These are phyloP conservation scores for Boletus rubroflammeus DNA, from an alignment of 768 basidiomycete genomes.

Conservation along the genomic window DNA sequence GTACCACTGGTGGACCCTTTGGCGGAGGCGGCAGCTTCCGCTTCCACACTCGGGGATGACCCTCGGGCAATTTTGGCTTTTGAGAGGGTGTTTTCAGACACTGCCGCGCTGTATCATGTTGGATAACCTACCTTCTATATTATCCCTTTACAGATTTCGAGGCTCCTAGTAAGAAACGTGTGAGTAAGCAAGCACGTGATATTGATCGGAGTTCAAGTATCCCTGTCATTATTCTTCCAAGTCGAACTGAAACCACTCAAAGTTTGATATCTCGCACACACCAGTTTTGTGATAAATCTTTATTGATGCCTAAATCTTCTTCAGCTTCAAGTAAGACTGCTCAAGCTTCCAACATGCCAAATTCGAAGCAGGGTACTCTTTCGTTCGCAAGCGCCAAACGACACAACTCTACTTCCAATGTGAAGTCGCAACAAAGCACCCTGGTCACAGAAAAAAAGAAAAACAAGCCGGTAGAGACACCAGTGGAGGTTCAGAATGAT, in stretches of 20 bases:
- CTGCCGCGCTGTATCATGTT: too few species aligned
- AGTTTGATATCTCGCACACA: background rate
- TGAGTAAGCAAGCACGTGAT: slow-evolving; percentile 9
- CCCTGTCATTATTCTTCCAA: slow-evolving; percentile 18
- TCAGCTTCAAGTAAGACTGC: background rate
- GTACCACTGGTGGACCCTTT: slow-evolving; percentile 25
- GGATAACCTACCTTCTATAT: slow-evolving; percentile 9
- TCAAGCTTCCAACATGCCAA: slow-evolving; percentile 1
- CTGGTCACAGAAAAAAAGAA: slow-evolving; percentile 6
- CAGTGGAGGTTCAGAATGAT: background rate
- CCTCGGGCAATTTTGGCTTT: slow-evolving; percentile 15
- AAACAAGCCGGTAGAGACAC: background rate
- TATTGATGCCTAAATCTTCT: background rate
- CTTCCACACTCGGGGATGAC: slow-evolving; percentile 19
- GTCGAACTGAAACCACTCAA: background rate
- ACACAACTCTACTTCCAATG: slow-evolving; percentile 28
- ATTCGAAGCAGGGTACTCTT: slow-evolving; percentile 45
- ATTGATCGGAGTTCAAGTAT: background rate
- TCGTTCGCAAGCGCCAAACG: slow-evolving; percentile 47
- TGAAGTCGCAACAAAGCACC: slow-evolving; percentile 17
- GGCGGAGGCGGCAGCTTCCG: slow-evolving; percentile 32
- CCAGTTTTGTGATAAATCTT: background rate
- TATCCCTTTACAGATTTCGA: background rate
- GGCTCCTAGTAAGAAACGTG: background rate
- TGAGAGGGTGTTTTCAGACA: slow-evolving; percentile 3